phyloP scores from a whole-genome alignment of 1,284 basidiomycete species.

The Papiliotrema fonsecae region DNA sequence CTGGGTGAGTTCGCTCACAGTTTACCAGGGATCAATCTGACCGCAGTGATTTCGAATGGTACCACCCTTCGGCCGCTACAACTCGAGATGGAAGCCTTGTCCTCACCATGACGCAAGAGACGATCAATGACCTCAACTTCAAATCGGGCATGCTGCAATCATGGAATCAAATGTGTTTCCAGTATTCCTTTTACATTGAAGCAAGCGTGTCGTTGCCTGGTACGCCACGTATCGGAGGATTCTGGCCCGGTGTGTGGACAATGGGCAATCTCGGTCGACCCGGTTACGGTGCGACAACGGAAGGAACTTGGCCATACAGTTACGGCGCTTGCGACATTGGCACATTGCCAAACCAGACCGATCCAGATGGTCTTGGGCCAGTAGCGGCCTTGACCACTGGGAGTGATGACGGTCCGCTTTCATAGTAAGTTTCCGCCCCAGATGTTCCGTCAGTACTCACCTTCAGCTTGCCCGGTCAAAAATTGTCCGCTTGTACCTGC shows the following conservation, averaged over 20 bases:
- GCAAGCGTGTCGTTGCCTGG: slow-evolving; percentile 79
- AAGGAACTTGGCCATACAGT: slow-evolving; percentile 53
- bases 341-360: slow-evolving; percentile 59
- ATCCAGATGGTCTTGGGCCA: slow-evolving; percentile 41
- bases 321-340: slow-evolving; percentile 78
- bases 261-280: slow-evolving; percentile 87
- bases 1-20: slow-evolving; percentile 23
- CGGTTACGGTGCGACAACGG: slow-evolving; percentile 73
- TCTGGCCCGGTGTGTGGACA: slow-evolving; percentile 81
- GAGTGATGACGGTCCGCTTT: slow-evolving; percentile 16
- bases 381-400: slow-evolving; percentile 22
- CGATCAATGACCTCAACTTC: slow-evolving; percentile 69
- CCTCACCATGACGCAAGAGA: slow-evolving; percentile 65
- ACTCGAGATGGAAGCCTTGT: slow-evolving; percentile 73
- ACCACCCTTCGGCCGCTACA: slow-evolving; percentile 74
- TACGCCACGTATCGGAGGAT: slow-evolving; percentile 44
- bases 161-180: slow-evolving; percentile 85
- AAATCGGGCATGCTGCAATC: slow-evolving; percentile 53
- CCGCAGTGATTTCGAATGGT: slow-evolving; percentile 66
- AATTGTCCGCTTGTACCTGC: slow-evolving; percentile 57
- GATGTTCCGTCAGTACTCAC: slow-evolving; percentile 7
- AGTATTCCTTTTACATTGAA: slow-evolving; percentile 44
- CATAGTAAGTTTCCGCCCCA: slow-evolving; percentile 24
- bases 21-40: background rate
- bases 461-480: slow-evolving; percentile 53